These are phyloP conservation scores for Solanum piurae DNA, from an alignment of 257 asterid genomes.

Conservation along the genomic window DNA sequence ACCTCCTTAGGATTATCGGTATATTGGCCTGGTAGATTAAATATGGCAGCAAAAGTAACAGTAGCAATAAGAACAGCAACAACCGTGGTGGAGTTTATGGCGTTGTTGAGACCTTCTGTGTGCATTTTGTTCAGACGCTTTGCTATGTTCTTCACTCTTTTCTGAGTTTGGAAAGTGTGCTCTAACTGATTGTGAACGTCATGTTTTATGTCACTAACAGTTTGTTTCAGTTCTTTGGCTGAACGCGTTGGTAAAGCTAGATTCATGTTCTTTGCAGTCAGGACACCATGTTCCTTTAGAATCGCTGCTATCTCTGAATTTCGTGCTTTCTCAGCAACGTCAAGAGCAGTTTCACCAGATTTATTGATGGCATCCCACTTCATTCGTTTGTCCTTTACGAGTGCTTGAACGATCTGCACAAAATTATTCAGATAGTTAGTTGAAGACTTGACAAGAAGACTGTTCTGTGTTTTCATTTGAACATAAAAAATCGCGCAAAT, in stretches of 20 bases:
- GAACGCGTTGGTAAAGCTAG: slow-evolving; percentile 23
- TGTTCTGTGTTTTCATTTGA: no score
- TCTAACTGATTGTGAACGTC: slow-evolving; percentile 64
- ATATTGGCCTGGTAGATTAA: slow-evolving; percentile 54
- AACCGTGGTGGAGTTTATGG: slow-evolving; percentile 63
- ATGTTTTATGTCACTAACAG: slow-evolving; percentile 64
- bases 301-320: no score
- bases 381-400: no score
- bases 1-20: slow-evolving; percentile 14
- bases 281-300: no score
- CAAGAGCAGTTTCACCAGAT: no score
- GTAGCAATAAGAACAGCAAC: slow-evolving; percentile 74
- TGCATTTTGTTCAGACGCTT: slow-evolving; percentile 64
- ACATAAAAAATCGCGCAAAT: no score
- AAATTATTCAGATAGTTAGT: no score
- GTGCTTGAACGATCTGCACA: no score
- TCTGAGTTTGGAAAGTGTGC: slow-evolving; percentile 52
- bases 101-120: slow-evolving; percentile 66
- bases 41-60: slow-evolving; percentile 70
- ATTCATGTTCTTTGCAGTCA: neutral
- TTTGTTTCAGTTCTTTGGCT: slow-evolving; percentile 47
- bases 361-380: no score
- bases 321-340: no score
- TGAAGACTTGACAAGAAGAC: no score
- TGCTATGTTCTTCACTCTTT: slow-evolving; percentile 40